These are phyloP conservation scores for Paragyromitra xinjiangensis DNA, from an alignment of 495 filamentous ascomycete genomes.

Conservation along the genomic window DNA sequence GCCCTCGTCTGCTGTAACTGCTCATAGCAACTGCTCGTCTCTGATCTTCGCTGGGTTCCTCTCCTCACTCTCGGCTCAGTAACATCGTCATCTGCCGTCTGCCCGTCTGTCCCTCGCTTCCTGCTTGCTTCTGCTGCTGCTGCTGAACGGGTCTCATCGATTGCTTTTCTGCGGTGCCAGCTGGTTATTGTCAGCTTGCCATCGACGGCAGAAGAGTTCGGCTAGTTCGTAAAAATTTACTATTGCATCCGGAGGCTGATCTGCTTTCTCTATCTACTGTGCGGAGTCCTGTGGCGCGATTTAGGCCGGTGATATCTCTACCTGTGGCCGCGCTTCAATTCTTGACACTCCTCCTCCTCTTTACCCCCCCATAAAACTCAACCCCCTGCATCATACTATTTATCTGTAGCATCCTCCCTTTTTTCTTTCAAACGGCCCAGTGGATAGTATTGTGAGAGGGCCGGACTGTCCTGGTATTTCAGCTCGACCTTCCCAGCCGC, in stretches of 20 bases:
- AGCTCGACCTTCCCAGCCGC: neutral
- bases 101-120: slow-evolving; percentile 37
- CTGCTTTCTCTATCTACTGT: slow-evolving; percentile 25
- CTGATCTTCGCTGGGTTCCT: slow-evolving; percentile 4
- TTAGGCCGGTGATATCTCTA: slow-evolving; percentile 31
- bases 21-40: slow-evolving; percentile 27
- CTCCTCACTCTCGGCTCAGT: slow-evolving; percentile 30
- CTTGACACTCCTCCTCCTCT: slow-evolving; percentile 29
- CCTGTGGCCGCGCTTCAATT: slow-evolving; percentile 27
- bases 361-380: neutral
- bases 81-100: slow-evolving; percentile 41
- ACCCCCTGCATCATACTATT: slow-evolving; percentile 35
- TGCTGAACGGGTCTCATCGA: slow-evolving; percentile 38
- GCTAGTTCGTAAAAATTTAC: slow-evolving; percentile 33
- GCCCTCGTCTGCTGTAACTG: slow-evolving; percentile 13
- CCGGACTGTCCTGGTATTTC: slow-evolving; percentile 15
- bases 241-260: slow-evolving; percentile 28
- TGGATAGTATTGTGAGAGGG: slow-evolving; percentile 29
- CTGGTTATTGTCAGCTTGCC: slow-evolving; percentile 24
- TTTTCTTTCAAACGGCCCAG: slow-evolving; percentile 11
- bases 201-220: slow-evolving; percentile 28
- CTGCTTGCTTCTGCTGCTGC: slow-evolving; percentile 31
- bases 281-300: slow-evolving; percentile 37
- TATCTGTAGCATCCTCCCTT: slow-evolving; percentile 26
- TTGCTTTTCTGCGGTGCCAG: slow-evolving; percentile 38